phyloP scores from a whole-genome alignment of 2,329 filamentous ascomycete species.

The Verticillium nonalfalfae region DNA sequence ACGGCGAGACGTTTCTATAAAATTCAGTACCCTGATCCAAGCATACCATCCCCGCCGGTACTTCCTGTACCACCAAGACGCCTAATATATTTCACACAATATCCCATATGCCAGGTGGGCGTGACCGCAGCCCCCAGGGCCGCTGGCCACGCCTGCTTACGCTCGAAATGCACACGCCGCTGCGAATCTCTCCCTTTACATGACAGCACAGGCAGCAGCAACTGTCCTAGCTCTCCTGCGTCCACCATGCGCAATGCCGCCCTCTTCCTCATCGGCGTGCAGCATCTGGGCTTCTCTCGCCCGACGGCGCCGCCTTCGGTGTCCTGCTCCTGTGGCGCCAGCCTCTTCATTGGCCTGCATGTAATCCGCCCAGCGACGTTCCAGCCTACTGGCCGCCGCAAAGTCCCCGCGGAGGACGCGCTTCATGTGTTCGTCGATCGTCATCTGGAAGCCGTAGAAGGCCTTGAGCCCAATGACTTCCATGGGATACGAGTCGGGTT shows the following conservation, averaged over 20 bases:
- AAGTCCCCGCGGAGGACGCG: conserved; percentile 75
- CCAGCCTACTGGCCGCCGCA: conserved; percentile 67
- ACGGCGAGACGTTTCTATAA: neutral
- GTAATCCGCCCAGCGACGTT: conserved; percentile 87
- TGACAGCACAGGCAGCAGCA: conserved; percentile 52
- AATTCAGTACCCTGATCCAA: neutral
- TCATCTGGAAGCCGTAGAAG: conserved; percentile 93
- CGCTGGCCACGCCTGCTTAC: neutral
- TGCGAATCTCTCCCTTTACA: conserved; percentile 35
- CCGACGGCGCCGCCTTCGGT: conserved; percentile 64
- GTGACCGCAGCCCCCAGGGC: neutral
- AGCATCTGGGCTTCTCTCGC: conserved; percentile 76
- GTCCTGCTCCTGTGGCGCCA: conserved; percentile 58
- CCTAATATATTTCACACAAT: neutral
- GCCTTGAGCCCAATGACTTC: conserved; percentile 85
- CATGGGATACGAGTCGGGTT: conserved; percentile 56
- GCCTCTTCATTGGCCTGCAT: conserved; percentile 91
- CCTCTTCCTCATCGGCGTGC: conserved; percentile 76
- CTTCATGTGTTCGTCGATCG: conserved; percentile 88
- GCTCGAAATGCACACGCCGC: neutral
- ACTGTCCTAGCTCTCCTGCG: conserved; percentile 59
- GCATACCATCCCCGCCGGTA: neutral
- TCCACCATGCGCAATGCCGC: conserved; percentile 41
- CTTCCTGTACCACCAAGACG: neutral
- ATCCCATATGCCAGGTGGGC: neutral